Evolutionary conservation across 345 rosid genomes (phyloP), one percentile per base, ranked within the genome.

Genomic region (Adansonia digitata): DNA sequence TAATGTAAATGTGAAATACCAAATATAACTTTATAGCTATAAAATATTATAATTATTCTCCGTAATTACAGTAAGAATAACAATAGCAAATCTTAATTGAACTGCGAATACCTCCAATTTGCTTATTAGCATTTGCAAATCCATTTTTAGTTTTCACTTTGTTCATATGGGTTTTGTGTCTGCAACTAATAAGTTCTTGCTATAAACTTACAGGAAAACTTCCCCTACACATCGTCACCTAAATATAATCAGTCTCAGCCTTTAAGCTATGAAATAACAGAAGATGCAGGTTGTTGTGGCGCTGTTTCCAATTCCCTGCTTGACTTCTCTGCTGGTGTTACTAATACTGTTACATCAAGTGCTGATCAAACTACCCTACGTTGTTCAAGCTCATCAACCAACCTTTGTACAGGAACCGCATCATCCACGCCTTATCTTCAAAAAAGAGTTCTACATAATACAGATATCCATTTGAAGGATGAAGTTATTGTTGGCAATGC

Each of bases 171-270:
- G n/a, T n/a, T 46, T 63, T 31, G 37, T 73, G 31, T 55, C 48
- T 69, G 26, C 65, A 75, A 37, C 9, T 57, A 2, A 18, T 27
- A 34, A 39, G 26, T 72, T 61, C 18, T 45, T 74, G 14, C 71
- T 83, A 78, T 61, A 34, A 65, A 62, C 35, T 79, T 27, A 64
- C 85, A 88, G 92, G 85, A 81, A 77, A 80, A 80, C 74, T 75
- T 57, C 63, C 84, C 85, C 46, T 48, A 77, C 45, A 72, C 76
- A 35, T 71, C 78, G 6, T 84, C 86, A 59, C 84, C 79, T 73
- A 74, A 81, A 42, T 77, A 80, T 81, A 84, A 82, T 76, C 85
- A 75, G 73, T 74, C 84, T 60, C 81, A 74, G 69, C 81, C 86
- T 67, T 79, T 81, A 71, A 82, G 78, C 75, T 76, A 82, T 63